Base-by-base conservation (phyloP, 2,329 filamentous ascomycete genomes). In the Aspergillus pseudoterreus region DNA sequence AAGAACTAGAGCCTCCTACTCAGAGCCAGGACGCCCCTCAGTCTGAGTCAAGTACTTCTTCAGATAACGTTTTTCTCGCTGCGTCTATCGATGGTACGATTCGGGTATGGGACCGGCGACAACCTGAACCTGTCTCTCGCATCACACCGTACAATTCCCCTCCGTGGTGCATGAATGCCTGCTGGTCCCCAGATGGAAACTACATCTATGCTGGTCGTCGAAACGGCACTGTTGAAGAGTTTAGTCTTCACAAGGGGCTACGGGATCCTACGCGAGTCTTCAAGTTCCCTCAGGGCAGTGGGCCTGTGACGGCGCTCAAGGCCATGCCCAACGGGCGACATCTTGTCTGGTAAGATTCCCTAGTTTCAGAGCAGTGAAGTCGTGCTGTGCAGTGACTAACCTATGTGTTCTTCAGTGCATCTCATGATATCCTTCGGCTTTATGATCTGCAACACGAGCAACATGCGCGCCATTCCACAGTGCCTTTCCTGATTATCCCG, bases 111-210 rank as follows among this genome's bases (percentile, higher is more conserved):
- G 76, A 78, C 57, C 65, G 75, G 48, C 84, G 94, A 17, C 82
- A 88, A 56, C 82, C 82, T 1, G 81, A 86, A 33, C 87, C 92
- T 0, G 79, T 96, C 1, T 91, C 94, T 2, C 84, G 86, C 24
- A 92, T 97, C 51, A 78, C 80, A 1, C 89, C 88, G 15, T 79
- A 85, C 10, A 82, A 84, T 10, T 88, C 90, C 0, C 92, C 94
- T 1, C 94, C 92, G 0, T 99, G 92, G 92, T 97, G 92, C 71
- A 96, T 96, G 85, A 92, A 90, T 59, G 90, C 91, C 1, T 96
- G 91, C 74, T 99, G 94, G 94, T 92, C 88, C 49, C 91, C 91
- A 0, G 89, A 96, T 67, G 94, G 94, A 12, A 97, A 97, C 71
- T 90, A 84, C 71, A 92, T 99, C 62, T 99, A 96, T 71, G 92